phyloP scores from a whole-genome alignment of 208 protist species.

The Trypanosoma congolense region DNA sequence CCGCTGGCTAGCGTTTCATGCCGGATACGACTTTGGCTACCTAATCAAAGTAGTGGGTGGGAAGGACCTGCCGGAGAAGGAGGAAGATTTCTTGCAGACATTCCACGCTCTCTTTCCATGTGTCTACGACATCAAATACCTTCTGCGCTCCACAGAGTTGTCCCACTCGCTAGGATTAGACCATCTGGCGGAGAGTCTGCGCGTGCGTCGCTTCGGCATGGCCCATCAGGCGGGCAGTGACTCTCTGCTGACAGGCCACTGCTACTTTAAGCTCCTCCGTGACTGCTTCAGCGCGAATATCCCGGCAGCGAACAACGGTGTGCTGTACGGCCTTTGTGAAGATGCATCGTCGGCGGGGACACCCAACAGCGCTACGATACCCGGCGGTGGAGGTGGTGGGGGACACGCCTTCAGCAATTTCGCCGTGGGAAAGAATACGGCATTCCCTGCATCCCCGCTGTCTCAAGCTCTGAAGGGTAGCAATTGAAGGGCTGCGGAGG shows the following conservation, averaged over 20 bases:
- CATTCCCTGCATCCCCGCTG: conserved; percentile 17
- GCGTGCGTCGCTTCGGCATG: conserved; percentile 89
- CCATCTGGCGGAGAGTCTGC: conserved; percentile 93
- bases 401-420: conserved; percentile 20
- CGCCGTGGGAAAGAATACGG: conserved; percentile 16
- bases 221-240: conserved; percentile 96
- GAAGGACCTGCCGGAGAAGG: conserved; percentile 92
- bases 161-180: conserved; percentile 94
- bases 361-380: conserved; percentile 53
- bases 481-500: conserved; percentile 5
- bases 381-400: conserved; percentile 19
- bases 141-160: conserved; percentile 93
- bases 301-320: conserved; percentile 78
- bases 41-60: conserved; percentile 95
- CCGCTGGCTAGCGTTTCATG: conserved; percentile 98
- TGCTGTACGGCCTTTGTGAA: conserved; percentile 94
- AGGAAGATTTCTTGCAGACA: conserved; percentile 96
- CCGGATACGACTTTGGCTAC: conserved; percentile 99
- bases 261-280: conserved; percentile 96
- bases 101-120: conserved; percentile 95
- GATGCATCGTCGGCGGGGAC: conserved; percentile 75
- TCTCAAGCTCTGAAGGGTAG: conserved; percentile 16
- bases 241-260: conserved; percentile 95
- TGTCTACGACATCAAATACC: conserved; percentile 99
- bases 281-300: conserved; percentile 85